Base-by-base conservation (phyloP, 2,329 filamentous ascomycete genomes). In the Phyllosticta ampelicida region DNA sequence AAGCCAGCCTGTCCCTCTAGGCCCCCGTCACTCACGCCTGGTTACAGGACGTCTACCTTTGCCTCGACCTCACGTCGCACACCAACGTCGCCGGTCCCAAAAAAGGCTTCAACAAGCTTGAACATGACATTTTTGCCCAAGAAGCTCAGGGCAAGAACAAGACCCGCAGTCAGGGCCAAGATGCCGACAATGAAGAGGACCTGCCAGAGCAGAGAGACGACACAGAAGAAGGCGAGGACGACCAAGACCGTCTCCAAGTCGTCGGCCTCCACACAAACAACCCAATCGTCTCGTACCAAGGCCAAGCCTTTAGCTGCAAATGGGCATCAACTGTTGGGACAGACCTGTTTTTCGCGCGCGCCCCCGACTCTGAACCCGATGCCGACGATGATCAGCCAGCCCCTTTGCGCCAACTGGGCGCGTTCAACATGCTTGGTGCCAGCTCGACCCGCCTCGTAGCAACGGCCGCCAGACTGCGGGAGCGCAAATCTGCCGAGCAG, bases 281-380 rank as follows among this genome's bases (percentile, higher is more conserved):
- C 53, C 92, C 92, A 0, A 75, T 96, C 26, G 79, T 96, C 60
- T 86, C 87, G 20, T 95, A 95, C 72, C 81, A 86, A 60, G 87
- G 87, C 28, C 82, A 86, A 61, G 76, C 95, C 20, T 94, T 91
- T 68, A 84, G 83, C 62, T 92, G 90, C 63, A 75, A 83, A 51
- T 97, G 92, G 92, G 81, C 83, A 10, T 84, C 88, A 61, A 86
- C 90, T 60, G 82, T 95, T 50, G 92, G 92, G 36, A 95, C 90
- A 0, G 89, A 95, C 64, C 75, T 91, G 62, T 81, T 95, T 49
- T 86, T 96, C 65, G 79, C 78, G 1, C 55, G 54, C 20, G 51
- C 36, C 51, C 62, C 5, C 66, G 55, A 63, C 48, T 61, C 71
- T 49, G 61, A 68, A 6, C 63, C 72, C 2, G 30, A 78, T 61